These are phyloP conservation scores for Hansenula anomala DNA, from an alignment of 1,139 yeast species.

Conservation along the genomic window DNA sequence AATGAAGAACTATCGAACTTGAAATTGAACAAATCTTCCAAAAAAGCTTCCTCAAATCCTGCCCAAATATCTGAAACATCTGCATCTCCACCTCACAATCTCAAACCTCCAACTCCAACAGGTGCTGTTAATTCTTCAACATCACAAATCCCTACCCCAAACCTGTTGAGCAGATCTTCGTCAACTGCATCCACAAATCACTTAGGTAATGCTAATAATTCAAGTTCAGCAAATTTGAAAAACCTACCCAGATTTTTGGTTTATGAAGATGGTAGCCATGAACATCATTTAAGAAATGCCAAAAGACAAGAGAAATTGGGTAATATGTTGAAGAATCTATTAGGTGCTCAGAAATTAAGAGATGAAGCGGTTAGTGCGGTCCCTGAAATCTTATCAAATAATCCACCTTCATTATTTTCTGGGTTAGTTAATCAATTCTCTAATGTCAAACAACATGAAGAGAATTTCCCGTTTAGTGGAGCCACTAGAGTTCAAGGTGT, in stretches of 20 bases:
- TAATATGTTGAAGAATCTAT: slow-evolving; percentile 78
- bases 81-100: not conserved
- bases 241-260: slow-evolving; percentile 37
- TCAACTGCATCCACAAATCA: slow-evolving; percentile 15
- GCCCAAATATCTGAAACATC: not conserved
- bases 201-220: slow-evolving; percentile 2
- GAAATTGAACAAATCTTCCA: not conserved
- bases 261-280: slow-evolving; percentile 67
- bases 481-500: slow-evolving; percentile 22
- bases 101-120: slow-evolving; percentile 1
- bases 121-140: not conserved
- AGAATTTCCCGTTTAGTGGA: slow-evolving; percentile 31
- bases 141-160: not conserved
- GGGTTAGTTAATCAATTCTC: slow-evolving; percentile 73
- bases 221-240: slow-evolving; percentile 6
- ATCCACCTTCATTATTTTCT: slow-evolving; percentile 77
- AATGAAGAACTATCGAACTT: slow-evolving; percentile 3
- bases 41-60: no score
- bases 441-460: slow-evolving; percentile 30
- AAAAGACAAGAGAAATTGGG: slow-evolving; percentile 85
- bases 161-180: slow-evolving; percentile 15
- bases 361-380: slow-evolving; percentile 82
- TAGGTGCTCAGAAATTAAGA: slow-evolving; percentile 76
- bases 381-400: slow-evolving; percentile 55
- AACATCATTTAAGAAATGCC: slow-evolving; percentile 71